Percentiles rank a stretch among this genome's conserved stretches.
Evolutionary conservation across 768 basidiomycete genomes (phyloP).

Genomic region (Ramaria rubella): DNA sequence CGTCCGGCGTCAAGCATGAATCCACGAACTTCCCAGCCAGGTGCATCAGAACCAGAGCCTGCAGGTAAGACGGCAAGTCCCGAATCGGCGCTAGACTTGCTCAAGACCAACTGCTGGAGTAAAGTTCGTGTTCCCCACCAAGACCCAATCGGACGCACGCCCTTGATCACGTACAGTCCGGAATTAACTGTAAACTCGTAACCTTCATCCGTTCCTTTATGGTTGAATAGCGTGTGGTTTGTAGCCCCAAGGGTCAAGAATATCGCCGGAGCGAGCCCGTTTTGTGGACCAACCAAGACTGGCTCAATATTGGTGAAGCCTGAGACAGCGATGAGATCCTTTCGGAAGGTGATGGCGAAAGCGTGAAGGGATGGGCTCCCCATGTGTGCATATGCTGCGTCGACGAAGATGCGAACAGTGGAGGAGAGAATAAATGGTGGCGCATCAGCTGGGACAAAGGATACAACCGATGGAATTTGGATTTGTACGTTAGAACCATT

Average conservation of each 20-base stretch:
- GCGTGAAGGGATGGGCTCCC: slow-evolving; percentile 28
- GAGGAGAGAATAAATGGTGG: slow-evolving; percentile 26
- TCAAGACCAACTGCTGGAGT: slow-evolving; percentile 33
- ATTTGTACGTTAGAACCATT: too few relatives aligned
- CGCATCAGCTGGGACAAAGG: slow-evolving; percentile 21
- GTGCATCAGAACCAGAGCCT: slow-evolving; percentile 32
- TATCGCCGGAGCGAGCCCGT: slow-evolving; percentile 21
- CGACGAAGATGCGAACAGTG: slow-evolving; percentile 31
- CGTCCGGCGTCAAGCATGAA: slow-evolving; percentile 43
- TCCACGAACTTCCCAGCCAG: slow-evolving; percentile 40
- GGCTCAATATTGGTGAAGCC: slow-evolving; percentile 23
- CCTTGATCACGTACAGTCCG: too few relatives aligned
- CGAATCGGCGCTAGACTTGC: slow-evolving; percentile 16
- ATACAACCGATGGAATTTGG: slow-evolving; percentile 33
- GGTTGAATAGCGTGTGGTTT: slow-evolving; percentile 31
- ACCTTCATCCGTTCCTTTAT: too few relatives aligned
- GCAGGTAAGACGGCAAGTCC: slow-evolving; percentile 22
- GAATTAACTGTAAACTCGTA: too few relatives aligned
- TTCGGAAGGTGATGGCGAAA: slow-evolving; percentile 33
- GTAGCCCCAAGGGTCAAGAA: slow-evolving; percentile 26
- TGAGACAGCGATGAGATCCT: slow-evolving; percentile 28
- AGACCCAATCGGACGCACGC: slow-evolving; percentile 29
- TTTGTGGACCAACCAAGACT: slow-evolving; percentile 12
- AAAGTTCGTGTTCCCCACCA: slow-evolving; percentile 43
- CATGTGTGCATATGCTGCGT: slow-evolving; percentile 20